Evolutionary conservation across 2,329 filamentous ascomycete species (phyloP), one percentile per base, ranked within the genome.

Genomic region (Stagonosporopsis chrysanthemi): DNA sequence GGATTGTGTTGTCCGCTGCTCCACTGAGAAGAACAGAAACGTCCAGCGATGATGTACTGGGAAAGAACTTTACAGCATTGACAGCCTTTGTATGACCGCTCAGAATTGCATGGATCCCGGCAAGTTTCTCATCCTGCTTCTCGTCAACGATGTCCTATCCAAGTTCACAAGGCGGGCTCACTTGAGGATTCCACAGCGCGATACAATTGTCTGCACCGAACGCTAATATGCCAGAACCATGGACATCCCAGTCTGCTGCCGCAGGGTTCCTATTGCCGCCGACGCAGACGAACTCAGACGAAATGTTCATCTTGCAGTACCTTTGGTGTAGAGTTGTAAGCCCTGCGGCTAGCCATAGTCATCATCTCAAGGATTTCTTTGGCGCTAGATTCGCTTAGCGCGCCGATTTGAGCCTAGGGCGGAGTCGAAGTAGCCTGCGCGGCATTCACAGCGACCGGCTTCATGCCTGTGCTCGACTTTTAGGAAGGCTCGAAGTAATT

Each of bases 221-320:
- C 28, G 92, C 95, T 51, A 99, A 82, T 41, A 92, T 74, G 9
- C 90, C 90, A 19, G 81, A 80, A 62, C 75, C 71, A 17, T 83
- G 79, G 19, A 78, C 72, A 72, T 90, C 87, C 95, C 95, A 99
- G 79, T 98, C 94, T 26, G 94, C 93, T 26, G 92, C 90, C 15
- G 89, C 88, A 17, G 94, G 90, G 70, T 98, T 91, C 68, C 94
- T 85, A 77, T 98, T 99, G 43, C 92, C 94, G 59, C 95, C 95
- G 61, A 89, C 87, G 43, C 91, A 88, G 65, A 95, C 81, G 67
- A 84, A 87, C 40, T 83, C 80, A 2, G 67, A 36, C 24, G 61
- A 61, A 7, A 72, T 61, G 60, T 70, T 58, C 74, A 76, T 76
- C 48, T 36, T 74, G 46, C 23, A 50, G 55, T 36, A 45, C 50